Base-by-base conservation (phyloP, 225 moss, liverwort and hornwort species). In the Marchantia polymorpha region DNA sequence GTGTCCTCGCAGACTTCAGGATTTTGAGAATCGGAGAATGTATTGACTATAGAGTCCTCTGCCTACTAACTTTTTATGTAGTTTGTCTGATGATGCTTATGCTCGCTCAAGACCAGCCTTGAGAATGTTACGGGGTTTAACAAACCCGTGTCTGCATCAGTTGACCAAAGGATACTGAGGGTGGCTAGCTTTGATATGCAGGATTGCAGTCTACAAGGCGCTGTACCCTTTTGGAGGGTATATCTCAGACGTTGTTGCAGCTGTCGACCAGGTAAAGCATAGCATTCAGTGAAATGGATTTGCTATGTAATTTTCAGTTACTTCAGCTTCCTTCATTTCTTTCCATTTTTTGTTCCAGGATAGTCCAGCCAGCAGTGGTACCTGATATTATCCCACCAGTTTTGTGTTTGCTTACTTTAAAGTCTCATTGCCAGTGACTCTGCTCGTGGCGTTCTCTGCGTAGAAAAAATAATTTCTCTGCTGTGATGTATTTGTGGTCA, bases 121-220 rank as follows among this genome's bases (percentile, higher is more conserved):
- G 39, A 39, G 39, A 39, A 39, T 2, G 39, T 39, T 39, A 39
- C 39, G 39, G 39, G 39, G 2, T 39, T 39, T 39, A 39, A 39
- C 39, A 39, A 39, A 39, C 39, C 39, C 39, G 39, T 39, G 39
- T 39, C 39, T 39, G 39, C 39, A 39, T 39, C 2, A 39, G 5
- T 39, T 39, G 39, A 39, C 39, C 39, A 39, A 2, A 2, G 2
- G 39, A 39, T 39, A 39, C 5, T 58, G 15, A 58, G 17, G 3
- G 58, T 58, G 10, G 31, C 12, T 39, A 17, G 56, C 16, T 55
- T 56, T 29, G 16, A 20, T 16, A 3, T 55, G 39, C 87, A 89
- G 89, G 78, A 78, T 89, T 71, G 87, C 89, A 22, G 79, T 89
- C 13, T 89, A 89, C 83, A 89, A 89, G 69, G 89, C 85, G 13